phyloP scores from a whole-genome alignment of 805 yeast genomes.

The Barnettozyma populi region DNA sequence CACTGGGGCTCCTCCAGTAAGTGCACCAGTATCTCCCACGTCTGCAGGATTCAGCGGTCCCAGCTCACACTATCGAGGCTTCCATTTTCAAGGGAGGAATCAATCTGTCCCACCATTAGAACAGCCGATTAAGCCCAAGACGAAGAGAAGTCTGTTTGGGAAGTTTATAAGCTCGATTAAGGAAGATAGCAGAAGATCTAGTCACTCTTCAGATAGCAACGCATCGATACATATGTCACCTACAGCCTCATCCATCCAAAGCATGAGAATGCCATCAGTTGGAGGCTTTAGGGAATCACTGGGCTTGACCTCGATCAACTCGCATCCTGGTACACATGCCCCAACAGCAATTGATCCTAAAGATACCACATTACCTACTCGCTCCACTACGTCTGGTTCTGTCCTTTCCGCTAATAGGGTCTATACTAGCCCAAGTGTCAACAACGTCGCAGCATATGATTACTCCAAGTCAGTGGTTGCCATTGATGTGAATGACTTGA shows the following conservation, averaged over 20 bases:
- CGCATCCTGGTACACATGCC: neutral
- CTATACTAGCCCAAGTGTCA: conserved; percentile 5
- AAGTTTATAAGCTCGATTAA: conserved; percentile 25
- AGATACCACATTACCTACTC: neutral
- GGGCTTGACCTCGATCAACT: conserved; percentile 3
- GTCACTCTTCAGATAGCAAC: neutral
- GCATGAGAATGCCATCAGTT: conserved; percentile 13
- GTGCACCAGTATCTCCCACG: neutral
- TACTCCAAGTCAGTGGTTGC: conserved; percentile 35
- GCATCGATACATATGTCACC: conserved; percentile 3
- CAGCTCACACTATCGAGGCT: conserved; percentile 26
- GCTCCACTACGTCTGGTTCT: neutral
- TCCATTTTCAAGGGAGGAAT: conserved; percentile 23
- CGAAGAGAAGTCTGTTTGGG: conserved; percentile 22
- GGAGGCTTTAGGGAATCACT: conserved; percentile 9
- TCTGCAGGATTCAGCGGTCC: conserved; percentile 7
- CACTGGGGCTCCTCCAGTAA: neutral
- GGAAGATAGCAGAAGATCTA: conserved; percentile 16
- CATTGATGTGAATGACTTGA: conserved; percentile 33
- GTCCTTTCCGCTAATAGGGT: neutral
- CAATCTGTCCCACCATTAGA: conserved; percentile 39
- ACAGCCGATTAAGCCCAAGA: conserved; percentile 43
- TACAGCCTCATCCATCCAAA: conserved; percentile 4
- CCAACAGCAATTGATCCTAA: conserved; percentile 1
- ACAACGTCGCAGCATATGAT: conserved; percentile 5